These are phyloP conservation scores for Talaromyces adpressus DNA, from an alignment of 495 filamentous ascomycete species.

Conservation along the genomic window DNA sequence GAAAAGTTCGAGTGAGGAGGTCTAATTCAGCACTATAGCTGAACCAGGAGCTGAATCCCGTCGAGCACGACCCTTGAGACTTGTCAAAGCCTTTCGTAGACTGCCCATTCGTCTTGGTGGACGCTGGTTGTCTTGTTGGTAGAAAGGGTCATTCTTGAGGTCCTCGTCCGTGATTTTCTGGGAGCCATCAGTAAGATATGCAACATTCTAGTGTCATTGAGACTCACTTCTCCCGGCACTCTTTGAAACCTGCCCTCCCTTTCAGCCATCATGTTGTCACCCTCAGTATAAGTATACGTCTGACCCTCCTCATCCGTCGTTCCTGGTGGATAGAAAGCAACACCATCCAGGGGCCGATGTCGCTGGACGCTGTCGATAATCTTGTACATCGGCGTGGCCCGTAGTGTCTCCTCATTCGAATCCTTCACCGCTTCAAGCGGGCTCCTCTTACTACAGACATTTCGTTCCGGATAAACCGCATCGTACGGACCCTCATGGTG, in stretches of 20 bases:
- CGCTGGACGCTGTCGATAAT: slow-evolving; percentile 65
- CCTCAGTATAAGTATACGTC: slow-evolving; percentile 75
- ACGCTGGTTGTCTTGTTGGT: slow-evolving; percentile 11
- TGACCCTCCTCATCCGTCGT: slow-evolving; percentile 56
- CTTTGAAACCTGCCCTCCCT: slow-evolving; percentile 31
- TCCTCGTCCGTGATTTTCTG: slow-evolving; percentile 43
- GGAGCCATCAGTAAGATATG: background rate
- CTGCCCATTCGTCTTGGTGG: slow-evolving; percentile 7
- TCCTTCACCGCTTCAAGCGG: slow-evolving; percentile 72
- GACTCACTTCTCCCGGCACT: slow-evolving; percentile 26
- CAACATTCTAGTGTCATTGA: background rate
- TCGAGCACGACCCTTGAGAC: slow-evolving; percentile 4
- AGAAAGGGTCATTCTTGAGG: slow-evolving; percentile 41
- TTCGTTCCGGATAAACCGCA: slow-evolving; percentile 66
- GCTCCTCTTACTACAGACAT: slow-evolving; percentile 50
- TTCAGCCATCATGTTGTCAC: slow-evolving; percentile 75
- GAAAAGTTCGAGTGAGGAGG: background rate
- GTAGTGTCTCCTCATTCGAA: slow-evolving; percentile 70
- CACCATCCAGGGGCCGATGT: slow-evolving; percentile 81
- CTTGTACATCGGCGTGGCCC: slow-evolving; percentile 75
- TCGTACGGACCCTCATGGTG: slow-evolving; percentile 95
- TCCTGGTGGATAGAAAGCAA: slow-evolving; percentile 69
- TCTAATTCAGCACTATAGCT: background rate
- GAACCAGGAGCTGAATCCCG: background rate
- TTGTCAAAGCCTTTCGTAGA: slow-evolving; percentile 9